These are phyloP conservation scores for Verticillium isaacii DNA, from an alignment of 2,329 filamentous ascomycete genomes.

Conservation along the genomic window DNA sequence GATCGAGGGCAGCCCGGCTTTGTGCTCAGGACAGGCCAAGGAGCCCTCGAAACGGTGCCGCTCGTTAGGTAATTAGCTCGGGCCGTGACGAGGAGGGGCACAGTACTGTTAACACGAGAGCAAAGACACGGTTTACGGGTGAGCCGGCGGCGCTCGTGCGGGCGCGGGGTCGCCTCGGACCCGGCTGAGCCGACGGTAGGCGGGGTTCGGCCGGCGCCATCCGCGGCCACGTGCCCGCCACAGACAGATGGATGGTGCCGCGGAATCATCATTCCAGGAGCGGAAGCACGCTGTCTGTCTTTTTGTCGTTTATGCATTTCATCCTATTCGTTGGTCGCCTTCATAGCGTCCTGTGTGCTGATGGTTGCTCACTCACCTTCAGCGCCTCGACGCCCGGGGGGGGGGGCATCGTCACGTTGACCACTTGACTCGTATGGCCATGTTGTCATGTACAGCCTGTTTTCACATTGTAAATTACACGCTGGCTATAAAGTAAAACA, in stretches of 20 bases:
- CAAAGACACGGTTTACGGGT: background rate
- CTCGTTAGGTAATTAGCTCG: background rate
- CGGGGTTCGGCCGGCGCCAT: background rate
- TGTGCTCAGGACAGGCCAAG: background rate
- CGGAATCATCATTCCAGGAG: background rate
- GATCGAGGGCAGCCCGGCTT: background rate
- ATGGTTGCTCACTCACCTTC: no score
- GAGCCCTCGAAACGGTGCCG: background rate
- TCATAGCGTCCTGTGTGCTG: no score
- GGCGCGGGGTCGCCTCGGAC: background rate
- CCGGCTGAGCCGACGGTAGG: background rate
- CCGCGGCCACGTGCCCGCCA: background rate
- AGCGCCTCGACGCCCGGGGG: no score
- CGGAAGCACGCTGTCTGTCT: background rate
- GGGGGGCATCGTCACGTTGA: no score
- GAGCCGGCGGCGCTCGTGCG: background rate
- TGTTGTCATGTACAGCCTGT: no score
- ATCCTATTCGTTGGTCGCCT: no score
- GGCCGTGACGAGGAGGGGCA: background rate
- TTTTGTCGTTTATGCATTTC: background rate
- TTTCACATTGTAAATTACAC: no score
- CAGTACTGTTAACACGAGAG: no score
- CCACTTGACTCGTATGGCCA: no score
- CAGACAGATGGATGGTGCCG: background rate
- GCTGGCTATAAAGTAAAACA: no score